Percentiles rank a stretch among this genome's conserved stretches.
These are phyloP conservation scores for Isabelozyma pseudorhagii DNA, from an alignment of 805 yeast species.

Conservation along the genomic window DNA sequence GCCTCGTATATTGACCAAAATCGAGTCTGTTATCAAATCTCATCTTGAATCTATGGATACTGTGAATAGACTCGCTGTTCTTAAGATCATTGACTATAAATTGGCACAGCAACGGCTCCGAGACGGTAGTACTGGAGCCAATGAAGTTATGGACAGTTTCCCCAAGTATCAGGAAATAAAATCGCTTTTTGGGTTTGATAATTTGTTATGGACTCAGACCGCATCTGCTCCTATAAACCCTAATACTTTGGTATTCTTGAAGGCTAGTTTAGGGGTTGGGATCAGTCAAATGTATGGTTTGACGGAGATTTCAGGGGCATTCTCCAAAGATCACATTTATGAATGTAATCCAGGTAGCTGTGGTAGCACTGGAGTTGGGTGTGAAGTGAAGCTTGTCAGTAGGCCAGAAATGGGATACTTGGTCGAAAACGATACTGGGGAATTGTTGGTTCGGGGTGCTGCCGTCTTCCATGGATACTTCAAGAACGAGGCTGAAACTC, in stretches of 20 bases:
- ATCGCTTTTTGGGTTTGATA: conserved; percentile 27
- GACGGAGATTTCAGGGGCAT: conserved; percentile 25
- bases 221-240: conserved; percentile 33
- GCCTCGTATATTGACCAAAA: conserved; percentile 39
- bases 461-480: conserved; percentile 56
- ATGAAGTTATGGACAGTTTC: conserved; percentile 10
- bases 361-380: conserved; percentile 15
- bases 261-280: conserved; percentile 23
- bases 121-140: conserved; percentile 29
- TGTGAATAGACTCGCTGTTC: conserved; percentile 9
- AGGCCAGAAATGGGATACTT: conserved; percentile 16
- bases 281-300: conserved; percentile 35
- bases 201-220: conserved; percentile 19
- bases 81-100: conserved; percentile 16
- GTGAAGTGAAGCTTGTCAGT: conserved; percentile 16
- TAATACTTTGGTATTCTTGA: conserved; percentile 18
- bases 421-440: conserved; percentile 25
- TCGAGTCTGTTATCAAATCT: conserved; percentile 19
- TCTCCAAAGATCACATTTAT: conserved; percentile 11
- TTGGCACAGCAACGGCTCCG: conserved; percentile 26
- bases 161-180: conserved; percentile 25
- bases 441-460: conserved; percentile 61
- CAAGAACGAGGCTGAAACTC: conserved; percentile 55
- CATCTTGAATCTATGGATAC: conserved; percentile 5
- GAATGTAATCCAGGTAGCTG: conserved; percentile 24